phyloP scores from a whole-genome alignment of 768 basidiomycete species.

The Daedalea quercina region DNA sequence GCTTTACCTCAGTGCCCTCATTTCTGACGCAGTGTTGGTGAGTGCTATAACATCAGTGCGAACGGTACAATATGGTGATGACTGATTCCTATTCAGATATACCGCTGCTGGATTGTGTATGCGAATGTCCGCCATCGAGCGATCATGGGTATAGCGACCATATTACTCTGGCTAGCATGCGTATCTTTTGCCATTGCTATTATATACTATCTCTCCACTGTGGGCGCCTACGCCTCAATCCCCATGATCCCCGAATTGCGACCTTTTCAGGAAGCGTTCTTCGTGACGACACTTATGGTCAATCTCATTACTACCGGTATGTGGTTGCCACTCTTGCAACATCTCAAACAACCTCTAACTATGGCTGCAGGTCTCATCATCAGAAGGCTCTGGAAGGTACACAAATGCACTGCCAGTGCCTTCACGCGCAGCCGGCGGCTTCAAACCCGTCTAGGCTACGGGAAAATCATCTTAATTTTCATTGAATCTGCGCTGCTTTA shows the following conservation, averaged over 20 bases:
- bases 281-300: background rate
- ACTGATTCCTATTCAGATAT: background rate
- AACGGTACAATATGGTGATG: too few species aligned
- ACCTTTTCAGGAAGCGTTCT: background rate
- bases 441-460: background rate
- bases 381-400: background rate
- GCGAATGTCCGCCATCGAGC: background rate
- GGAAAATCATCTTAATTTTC: background rate
- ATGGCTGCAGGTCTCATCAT: background rate
- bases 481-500: slow-evolving; percentile 4
- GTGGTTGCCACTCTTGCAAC: too few species aligned
- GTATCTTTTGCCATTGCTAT: background rate
- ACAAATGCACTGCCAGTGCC: background rate
- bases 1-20: background rate
- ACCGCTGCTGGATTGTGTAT: background rate
- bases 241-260: background rate
- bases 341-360: too few species aligned
- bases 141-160: background rate
- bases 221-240: background rate
- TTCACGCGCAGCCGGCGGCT: background rate
- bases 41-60: background rate
- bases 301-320: background rate
- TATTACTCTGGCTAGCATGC: background rate
- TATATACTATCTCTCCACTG: background rate
- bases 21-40: slow-evolving; percentile 1